Percentiles rank a stretch among this genome's conserved stretches.
phyloP scores from a whole-genome alignment of 2,329 filamentous ascomycete species.

The Fusarium longipes region DNA sequence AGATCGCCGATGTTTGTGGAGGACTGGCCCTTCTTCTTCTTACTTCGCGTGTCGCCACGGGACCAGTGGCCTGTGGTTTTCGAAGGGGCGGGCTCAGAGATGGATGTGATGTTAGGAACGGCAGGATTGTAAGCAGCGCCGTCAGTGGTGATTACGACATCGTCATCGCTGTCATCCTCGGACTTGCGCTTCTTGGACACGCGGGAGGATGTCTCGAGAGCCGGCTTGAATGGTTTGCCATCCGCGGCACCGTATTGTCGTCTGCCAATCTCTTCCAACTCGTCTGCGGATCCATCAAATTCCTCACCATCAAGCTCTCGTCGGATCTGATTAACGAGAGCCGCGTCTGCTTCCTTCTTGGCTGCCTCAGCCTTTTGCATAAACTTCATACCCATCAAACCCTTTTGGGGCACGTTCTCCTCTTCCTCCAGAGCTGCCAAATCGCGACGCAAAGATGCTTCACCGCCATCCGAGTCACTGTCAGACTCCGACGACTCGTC shows the following conservation, averaged over 20 bases:
- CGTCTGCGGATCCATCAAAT: conserved; percentile 62
- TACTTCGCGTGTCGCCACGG: conserved; percentile 52
- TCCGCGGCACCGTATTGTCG: conserved; percentile 70
- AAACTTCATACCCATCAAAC: conserved; percentile 87
- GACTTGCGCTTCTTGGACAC: conserved; percentile 47
- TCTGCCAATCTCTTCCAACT: conserved; percentile 72
- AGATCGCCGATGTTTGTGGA: conserved; percentile 52
- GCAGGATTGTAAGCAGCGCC: conserved; percentile 27
- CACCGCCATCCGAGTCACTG: conserved; percentile 68
- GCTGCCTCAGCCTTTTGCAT: conserved; percentile 90
- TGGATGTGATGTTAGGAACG: conserved; percentile 35
- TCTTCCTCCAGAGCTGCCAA: conserved; percentile 58
- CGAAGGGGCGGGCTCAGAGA: conserved; percentile 35
- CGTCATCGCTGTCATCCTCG: conserved; percentile 45
- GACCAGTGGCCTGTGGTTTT: conserved; percentile 58
- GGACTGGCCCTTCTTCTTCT: conserved; percentile 54
- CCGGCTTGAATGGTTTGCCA: conserved; percentile 48
- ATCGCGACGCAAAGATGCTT: conserved; percentile 62
- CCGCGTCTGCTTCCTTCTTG: conserved; percentile 83
- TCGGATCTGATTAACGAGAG: conserved; percentile 75
- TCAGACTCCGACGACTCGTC: conserved; percentile 66
- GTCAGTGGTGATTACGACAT: conserved; percentile 46
- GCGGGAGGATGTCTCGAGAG: conserved; percentile 47
- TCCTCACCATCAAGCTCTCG: conserved; percentile 75
- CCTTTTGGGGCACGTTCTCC: conserved; percentile 68